A percentile compares a stretch with the other conserved stretches of the same genome.
Evolutionary conservation across 768 basidiomycete genomes (phyloP).

Genomic region (Tulasnella calospora): DNA sequence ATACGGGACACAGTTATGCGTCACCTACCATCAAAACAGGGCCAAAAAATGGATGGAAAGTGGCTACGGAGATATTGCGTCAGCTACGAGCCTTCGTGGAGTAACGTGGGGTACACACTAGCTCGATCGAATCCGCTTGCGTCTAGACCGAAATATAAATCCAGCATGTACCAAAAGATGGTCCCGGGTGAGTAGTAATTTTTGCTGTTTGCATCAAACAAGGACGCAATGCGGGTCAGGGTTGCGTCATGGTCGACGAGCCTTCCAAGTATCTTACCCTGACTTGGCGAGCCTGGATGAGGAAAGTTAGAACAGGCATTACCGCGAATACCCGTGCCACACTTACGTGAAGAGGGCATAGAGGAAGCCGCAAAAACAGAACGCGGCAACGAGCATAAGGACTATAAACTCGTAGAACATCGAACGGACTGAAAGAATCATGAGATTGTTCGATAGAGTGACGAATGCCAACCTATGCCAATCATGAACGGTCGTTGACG

Average conservation of each 20-base stretch:
- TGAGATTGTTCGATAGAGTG: constrained; percentile 59
- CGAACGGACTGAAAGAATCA: constrained; percentile 64
- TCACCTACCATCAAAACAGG: constrained; percentile 59
- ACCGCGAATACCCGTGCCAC: neutral
- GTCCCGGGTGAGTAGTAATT: constrained; percentile 39
- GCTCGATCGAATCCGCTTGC: constrained; percentile 81
- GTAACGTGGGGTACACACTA: constrained; percentile 46
- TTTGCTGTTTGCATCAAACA: neutral
- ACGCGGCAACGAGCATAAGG: constrained; percentile 80
- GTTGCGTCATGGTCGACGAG: neutral
- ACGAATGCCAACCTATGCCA: constrained; percentile 78
- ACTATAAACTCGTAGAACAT: constrained; percentile 87
- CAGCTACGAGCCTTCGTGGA: neutral
- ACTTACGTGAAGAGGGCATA: constrained; percentile 93
- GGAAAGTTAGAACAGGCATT: neutral
- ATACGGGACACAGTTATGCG: neutral
- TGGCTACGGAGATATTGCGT: constrained; percentile 40
- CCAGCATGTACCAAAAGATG: constrained; percentile 94
- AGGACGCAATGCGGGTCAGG: neutral
- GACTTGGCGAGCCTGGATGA: neutral
- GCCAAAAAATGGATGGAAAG: constrained; percentile 84
- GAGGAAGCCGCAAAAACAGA: constrained; percentile 88
- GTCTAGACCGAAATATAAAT: constrained; percentile 91
- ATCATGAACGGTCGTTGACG: neutral
- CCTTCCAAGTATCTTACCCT: neutral